Evolutionary conservation across 345 rosid species (phyloP).

Genomic region (Eucalyptus shirleyi): DNA sequence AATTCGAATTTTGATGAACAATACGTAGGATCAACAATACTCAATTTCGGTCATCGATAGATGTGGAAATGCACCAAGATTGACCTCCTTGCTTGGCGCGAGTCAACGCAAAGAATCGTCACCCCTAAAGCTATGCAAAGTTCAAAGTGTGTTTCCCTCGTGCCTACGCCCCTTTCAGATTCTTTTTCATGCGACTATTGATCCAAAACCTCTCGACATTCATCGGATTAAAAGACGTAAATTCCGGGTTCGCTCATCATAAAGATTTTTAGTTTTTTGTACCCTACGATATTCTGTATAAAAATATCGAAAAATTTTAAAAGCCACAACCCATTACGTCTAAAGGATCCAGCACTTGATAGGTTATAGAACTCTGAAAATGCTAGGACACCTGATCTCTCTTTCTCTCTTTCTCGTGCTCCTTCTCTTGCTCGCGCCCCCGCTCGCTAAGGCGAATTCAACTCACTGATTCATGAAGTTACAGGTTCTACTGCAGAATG

Average conservation of each 20-base stretch:
- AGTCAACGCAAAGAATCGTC: not conserved
- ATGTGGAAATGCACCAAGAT: not conserved
- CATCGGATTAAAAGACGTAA: not conserved
- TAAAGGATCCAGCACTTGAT: not conserved
- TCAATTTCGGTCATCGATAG: not conserved
- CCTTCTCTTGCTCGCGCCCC: not conserved
- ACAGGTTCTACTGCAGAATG: not conserved
- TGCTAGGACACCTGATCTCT: not conserved
- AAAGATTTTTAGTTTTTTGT: too few species aligned
- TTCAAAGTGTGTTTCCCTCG: not conserved
- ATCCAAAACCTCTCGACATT: not conserved
- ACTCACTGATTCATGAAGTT: not conserved
- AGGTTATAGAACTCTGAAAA: too few species aligned
- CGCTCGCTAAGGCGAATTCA: not conserved
- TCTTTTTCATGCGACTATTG: not conserved
- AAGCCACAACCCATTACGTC: not conserved
- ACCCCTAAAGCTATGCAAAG: not conserved
- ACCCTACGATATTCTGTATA: not conserved
- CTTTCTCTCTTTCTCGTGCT: not conserved
- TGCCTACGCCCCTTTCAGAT: not conserved
- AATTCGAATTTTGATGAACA: not conserved
- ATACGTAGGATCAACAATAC: not conserved
- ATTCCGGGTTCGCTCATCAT: not conserved
- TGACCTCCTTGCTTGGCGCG: not conserved
- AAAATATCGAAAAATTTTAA: too few species aligned